Evolutionary conservation across 2,329 filamentous ascomycete genomes (phyloP), one percentile per base, ranked within the genome.

Genomic region (Sphaerulina vaccinii): DNA sequence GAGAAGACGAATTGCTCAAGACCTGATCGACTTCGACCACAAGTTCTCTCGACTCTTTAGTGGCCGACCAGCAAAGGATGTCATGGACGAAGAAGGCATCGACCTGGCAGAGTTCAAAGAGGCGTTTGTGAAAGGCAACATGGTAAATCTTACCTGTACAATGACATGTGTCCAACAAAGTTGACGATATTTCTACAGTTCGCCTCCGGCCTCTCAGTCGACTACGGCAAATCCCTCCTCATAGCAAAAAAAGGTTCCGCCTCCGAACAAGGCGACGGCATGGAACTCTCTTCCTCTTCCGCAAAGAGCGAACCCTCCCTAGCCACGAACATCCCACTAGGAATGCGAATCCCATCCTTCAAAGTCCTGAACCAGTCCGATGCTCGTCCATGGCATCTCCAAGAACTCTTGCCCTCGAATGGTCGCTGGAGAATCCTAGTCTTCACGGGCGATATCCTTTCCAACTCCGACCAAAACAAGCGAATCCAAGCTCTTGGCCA

Each of bases 21-120:
- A 85, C 37, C 75, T 88, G 0, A 87, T 88, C 53, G 68, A 65
- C 1, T 75, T 85, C 54, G 82, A 85, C 60, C 78, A 80, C 51
- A 74, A 72, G 29, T 82, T 83, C 57, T 78, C 76, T 4, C 70
- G 76, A 1, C 70, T 84, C 0, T 84, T 84, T 65, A 78, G 77
- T 0, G 78, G 77, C 1, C 72, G 73, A n/a, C 82, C 78, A 1
- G 80, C 76, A 27, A 83, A 80, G 62, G 80, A 82, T 49, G 71
- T 81, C 19, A 75, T 80, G 69, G 81, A 85, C 56, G 77, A 79
- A 52, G 77, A 78, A 41, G 82, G 83, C 0, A 78, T 86, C 49
- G 80, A 72, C 42, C 54, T 43, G 37, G 43, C 18, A 15, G 59
- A 39, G 37, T 54, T 43, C 42, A 51, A 47, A 15, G 27, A 29